These are phyloP conservation scores for Cytospora chrysosperma DNA, from an alignment of 2,329 filamentous ascomycete genomes.

Conservation along the genomic window DNA sequence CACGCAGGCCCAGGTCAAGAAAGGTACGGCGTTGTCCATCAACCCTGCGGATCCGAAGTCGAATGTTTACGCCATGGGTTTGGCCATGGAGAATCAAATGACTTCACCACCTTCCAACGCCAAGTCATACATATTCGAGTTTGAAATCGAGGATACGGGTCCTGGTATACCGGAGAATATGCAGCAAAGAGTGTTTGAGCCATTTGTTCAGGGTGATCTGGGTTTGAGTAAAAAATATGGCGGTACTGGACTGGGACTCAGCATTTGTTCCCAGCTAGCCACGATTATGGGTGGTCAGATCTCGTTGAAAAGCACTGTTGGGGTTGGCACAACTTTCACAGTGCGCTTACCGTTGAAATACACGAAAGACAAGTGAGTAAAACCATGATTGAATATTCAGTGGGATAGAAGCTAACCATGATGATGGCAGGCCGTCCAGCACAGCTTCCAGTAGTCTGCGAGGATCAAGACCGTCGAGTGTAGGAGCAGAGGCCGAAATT, in stretches of 20 bases:
- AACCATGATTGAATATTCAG: too few relatives aligned
- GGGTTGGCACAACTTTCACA: slow-evolving; percentile 76
- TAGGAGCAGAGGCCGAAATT: slow-evolving; percentile 43
- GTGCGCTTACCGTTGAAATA: slow-evolving; percentile 81
- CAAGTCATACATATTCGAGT: slow-evolving; percentile 74
- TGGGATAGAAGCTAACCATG: neutral
- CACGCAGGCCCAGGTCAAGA: slow-evolving; percentile 34
- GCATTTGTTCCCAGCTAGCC: slow-evolving; percentile 85
- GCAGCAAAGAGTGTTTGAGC: slow-evolving; percentile 84
- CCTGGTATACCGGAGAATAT: slow-evolving; percentile 79
- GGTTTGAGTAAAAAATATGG: slow-evolving; percentile 87
- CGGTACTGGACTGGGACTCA: slow-evolving; percentile 82
- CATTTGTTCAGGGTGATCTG: slow-evolving; percentile 90
- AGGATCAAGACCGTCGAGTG: slow-evolving; percentile 47
- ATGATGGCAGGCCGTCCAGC: slow-evolving; percentile 45
- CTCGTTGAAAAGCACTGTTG: slow-evolving; percentile 66
- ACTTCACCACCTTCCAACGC: slow-evolving; percentile 62
- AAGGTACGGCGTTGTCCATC: slow-evolving; percentile 58
- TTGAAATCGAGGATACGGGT: slow-evolving; percentile 84
- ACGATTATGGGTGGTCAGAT: slow-evolving; percentile 80
- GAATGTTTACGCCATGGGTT: slow-evolving; percentile 44
- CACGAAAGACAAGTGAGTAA: slow-evolving; percentile 61
- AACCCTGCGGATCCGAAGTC: slow-evolving; percentile 61
- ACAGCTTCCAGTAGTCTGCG: slow-evolving; percentile 54
- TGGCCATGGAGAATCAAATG: slow-evolving; percentile 51